Evolutionary conservation across 73 alveolate species (phyloP).

Genomic region (Effrenium voratum): DNA sequence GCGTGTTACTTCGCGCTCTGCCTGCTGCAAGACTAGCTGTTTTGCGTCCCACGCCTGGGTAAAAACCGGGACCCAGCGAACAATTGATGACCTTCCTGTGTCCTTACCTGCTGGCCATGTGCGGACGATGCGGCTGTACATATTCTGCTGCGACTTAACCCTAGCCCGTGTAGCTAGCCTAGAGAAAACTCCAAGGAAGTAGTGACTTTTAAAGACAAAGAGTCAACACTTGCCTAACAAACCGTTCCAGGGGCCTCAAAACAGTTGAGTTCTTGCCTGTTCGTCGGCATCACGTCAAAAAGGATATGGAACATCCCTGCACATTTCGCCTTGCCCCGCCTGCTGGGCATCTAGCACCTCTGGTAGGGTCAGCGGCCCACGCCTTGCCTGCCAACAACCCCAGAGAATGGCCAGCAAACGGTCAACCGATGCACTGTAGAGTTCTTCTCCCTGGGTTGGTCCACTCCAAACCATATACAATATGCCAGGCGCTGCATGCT

Average conservation of each 20-base stretch:
- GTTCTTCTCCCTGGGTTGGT: not conserved
- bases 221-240: not conserved
- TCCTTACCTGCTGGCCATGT: no score
- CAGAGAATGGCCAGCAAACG: not conserved
- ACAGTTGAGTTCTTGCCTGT: no score
- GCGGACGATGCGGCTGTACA: no score
- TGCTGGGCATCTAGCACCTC: slow-evolving; percentile 17
- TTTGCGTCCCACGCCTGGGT: no score
- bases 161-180: no score
- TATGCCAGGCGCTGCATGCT: not conserved
- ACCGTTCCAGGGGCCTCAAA: not conserved
- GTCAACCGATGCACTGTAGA: not conserved
- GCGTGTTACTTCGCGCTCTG: no score
- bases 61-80: no score
- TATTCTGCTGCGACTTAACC: no score
- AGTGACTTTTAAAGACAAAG: not conserved
- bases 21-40: no score
- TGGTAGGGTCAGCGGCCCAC: slow-evolving; percentile 28
- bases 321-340: not conserved
- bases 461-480: not conserved
- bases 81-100: no score
- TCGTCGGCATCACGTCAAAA: slow-evolving; percentile 32
- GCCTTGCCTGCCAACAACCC: not conserved
- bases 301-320: no score
- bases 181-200: no score